Base-by-base conservation (phyloP, 2,329 filamentous ascomycete genomes). In the Hymenoscyphus scutula region DNA sequence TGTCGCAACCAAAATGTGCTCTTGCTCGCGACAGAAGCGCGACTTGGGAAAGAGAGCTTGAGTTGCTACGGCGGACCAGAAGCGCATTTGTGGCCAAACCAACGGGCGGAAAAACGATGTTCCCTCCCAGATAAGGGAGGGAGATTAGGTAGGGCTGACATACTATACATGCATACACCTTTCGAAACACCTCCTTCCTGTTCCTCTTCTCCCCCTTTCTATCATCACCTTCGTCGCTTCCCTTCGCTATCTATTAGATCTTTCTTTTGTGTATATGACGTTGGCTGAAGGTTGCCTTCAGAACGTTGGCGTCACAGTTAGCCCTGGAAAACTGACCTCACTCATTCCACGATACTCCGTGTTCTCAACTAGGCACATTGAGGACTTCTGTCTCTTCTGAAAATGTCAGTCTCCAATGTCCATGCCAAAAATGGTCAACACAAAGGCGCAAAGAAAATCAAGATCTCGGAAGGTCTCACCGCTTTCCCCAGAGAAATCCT, bases 401-500 rank as follows among this genome's bases (percentile, higher is more conserved):
- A 17, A 13, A 67, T 67, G 66, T 53, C 60, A 15, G 19, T 41
- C 27, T 32, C 60, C 15, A 56, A 60, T 54, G 41, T 30, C 27
- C 64, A 66, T 41, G 58, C 56, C 53, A 48, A 60, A 23, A 15
- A 41, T 17, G 30, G 71, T 3, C 57, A 69, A 41, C 69, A 71
- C 58, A 69, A 69, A 56, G 70, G 69, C 30, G 51, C 64, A 34
- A 71, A 69, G 60, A 65, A 65, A 25, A 56, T 74, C 27, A 74
- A 74, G 56, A 53, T 74, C 37, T 63, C 69, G 25, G 65, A 62
- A 56, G 64, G 65, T 5, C 61, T 74, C 38, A 65, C 67, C 29
- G 48, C 62, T 1, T 77, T 82, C 41, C 80, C 79, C 1, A 48
- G 61, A 1, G 75, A 78, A 62, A 76, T 82, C 32, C 67, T 81